phyloP scores from a whole-genome alignment of 2,329 filamentous ascomycete species.

The Scedosporium aurantiacum region DNA sequence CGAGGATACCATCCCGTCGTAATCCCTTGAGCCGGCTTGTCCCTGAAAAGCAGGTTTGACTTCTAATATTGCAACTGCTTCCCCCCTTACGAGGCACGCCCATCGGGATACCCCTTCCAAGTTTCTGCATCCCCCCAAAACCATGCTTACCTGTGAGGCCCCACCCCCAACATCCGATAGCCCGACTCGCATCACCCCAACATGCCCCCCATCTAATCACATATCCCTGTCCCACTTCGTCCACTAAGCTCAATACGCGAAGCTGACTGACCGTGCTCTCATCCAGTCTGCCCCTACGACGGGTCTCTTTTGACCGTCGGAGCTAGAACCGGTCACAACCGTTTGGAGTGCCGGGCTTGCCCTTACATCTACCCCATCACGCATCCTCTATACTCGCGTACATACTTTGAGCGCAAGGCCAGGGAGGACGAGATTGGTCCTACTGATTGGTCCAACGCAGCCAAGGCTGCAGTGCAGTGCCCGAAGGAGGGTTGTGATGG shows the following conservation, averaged over 20 bases:
- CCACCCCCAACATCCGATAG: not conserved
- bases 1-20: slow-evolving; percentile 1
- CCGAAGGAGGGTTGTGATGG: slow-evolving; percentile 70
- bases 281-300: slow-evolving; percentile 68
- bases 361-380: slow-evolving; percentile 82
- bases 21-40: not conserved
- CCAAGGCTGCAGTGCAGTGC: slow-evolving; percentile 76
- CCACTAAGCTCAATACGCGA: not conserved
- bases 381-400: slow-evolving; percentile 68
- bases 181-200: not conserved
- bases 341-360: slow-evolving; percentile 90
- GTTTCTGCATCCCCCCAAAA: not conserved
- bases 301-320: slow-evolving; percentile 74
- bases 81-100: not conserved
- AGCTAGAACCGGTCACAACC: slow-evolving; percentile 52
- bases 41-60: not conserved
- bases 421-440: slow-evolving; percentile 82
- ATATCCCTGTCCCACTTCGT: not conserved
- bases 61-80: not conserved
- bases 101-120: not conserved
- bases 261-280: not conserved
- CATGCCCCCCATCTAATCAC: not conserved
- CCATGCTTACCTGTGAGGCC: slow-evolving; percentile 6
- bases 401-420: slow-evolving; percentile 77
- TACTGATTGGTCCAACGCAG: slow-evolving; percentile 82